phyloP scores from a whole-genome alignment of 257 asterid genomes.

The Salvia splendens region DNA sequence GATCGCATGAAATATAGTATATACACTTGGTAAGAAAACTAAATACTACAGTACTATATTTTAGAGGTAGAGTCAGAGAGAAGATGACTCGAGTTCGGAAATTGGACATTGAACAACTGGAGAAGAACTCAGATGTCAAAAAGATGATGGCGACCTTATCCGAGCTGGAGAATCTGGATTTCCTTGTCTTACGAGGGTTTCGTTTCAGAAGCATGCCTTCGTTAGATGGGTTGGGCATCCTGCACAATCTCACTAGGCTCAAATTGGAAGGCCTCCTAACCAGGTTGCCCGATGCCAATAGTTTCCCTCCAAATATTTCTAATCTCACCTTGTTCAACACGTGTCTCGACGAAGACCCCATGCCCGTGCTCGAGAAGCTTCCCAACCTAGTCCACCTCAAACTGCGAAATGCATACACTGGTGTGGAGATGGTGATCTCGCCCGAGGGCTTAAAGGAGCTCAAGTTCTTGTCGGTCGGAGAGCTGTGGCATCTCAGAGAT shows the following conservation, averaged over 20 bases:
- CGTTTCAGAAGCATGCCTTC: background rate
- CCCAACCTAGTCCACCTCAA: slow-evolving; percentile 16
- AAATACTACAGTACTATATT: too few species aligned
- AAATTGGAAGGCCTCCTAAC: slow-evolving; percentile 2
- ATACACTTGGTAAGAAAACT: too few species aligned
- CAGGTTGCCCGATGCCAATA: background rate
- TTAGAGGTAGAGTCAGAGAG: too few species aligned
- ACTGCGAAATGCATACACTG: background rate
- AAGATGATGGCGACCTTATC: slow-evolving; percentile 5
- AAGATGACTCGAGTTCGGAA: slow-evolving; percentile 16
- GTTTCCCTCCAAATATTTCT: slow-evolving; percentile 35
- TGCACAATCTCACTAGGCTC: slow-evolving; percentile 18
- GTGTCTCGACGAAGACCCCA: slow-evolving; percentile 8
- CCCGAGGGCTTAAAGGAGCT: slow-evolving; percentile 20
- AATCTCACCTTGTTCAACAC: slow-evolving; percentile 20
- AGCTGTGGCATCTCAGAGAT: background rate
- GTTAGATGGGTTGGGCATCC: background rate
- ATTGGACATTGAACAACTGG: background rate
- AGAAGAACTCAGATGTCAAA: background rate
- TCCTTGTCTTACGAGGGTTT: background rate
- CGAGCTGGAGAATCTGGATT: slow-evolving; percentile 20
- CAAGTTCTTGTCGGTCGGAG: background rate
- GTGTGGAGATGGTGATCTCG: background rate
- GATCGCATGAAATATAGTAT: too few species aligned
- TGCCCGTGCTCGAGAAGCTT: background rate